phyloP scores from a whole-genome alignment of 2,329 filamentous ascomycete genomes.

The Aspergillus melleus region DNA sequence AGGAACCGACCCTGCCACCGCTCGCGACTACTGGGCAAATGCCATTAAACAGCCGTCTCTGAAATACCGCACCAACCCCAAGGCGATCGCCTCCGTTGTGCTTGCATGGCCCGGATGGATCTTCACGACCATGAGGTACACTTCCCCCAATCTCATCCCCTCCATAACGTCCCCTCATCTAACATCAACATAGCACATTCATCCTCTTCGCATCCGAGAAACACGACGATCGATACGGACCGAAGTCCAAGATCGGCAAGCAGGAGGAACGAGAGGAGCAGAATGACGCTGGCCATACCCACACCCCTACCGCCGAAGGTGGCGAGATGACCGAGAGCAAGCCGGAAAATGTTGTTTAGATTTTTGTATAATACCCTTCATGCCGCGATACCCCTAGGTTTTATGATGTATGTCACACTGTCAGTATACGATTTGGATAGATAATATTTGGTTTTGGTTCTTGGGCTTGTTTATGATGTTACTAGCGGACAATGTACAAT shows the following conservation, averaged over 20 bases:
- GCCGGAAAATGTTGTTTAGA: neutral
- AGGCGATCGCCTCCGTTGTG: neutral
- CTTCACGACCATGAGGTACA: neutral
- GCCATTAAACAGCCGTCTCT: neutral
- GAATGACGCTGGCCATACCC: neutral
- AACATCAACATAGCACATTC: slow-evolving; percentile 8
- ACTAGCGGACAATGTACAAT: too few species aligned
- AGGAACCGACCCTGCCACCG: neutral
- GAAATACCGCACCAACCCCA: neutral
- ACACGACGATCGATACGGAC: slow-evolving; percentile 30
- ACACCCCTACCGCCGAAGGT: neutral
- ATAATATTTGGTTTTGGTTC: neutral
- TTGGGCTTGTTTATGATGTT: too few species aligned
- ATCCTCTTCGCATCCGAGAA: slow-evolving; percentile 36
- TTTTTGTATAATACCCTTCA: neutral
- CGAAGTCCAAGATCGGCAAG: slow-evolving; percentile 9
- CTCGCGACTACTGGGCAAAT: neutral
- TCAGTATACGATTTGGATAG: neutral
- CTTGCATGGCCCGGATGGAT: neutral
- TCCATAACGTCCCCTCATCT: neutral
- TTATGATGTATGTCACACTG: neutral
- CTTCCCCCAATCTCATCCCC: neutral
- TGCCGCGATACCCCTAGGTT: neutral
- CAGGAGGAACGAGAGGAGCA: neutral
- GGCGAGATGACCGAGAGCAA: neutral